Percentiles rank a stretch among this genome's conserved stretches.
Conservation (phyloP, 208 protist species). For the Wallacemonas sp. region DNA sequence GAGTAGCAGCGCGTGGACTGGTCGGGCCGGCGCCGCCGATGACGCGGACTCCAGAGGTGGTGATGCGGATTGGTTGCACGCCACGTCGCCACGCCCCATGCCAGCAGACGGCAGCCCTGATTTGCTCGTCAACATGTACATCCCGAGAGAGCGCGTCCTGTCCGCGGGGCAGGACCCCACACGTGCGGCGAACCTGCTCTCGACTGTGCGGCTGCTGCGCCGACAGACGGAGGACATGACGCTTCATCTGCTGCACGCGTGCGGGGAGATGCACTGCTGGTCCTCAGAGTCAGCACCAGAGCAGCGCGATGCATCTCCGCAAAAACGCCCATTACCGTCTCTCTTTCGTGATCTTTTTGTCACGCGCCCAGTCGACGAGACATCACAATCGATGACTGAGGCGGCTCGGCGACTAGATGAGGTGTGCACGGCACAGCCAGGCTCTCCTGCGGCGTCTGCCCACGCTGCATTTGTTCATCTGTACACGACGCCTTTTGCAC, state of each 20-base stretch:
- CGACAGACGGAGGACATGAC: slow-evolving; percentile 61
- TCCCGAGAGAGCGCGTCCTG: too few relatives aligned
- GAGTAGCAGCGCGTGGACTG: too few relatives aligned
- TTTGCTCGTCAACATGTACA: too few relatives aligned
- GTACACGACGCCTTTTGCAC: slow-evolving; percentile 17
- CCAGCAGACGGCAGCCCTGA: too few relatives aligned
- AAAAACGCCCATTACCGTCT: slow-evolving; percentile 5
- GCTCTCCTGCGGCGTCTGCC: neutral
- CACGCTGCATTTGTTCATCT: slow-evolving; percentile 1
- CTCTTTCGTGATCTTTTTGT: slow-evolving; percentile 46
- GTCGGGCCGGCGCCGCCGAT: too few relatives aligned
- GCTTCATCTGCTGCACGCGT: slow-evolving; percentile 44
- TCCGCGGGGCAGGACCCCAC: slow-evolving; percentile 21
- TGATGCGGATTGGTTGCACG: too few relatives aligned
- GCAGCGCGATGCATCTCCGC: neutral
- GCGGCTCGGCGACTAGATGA: too few relatives aligned
- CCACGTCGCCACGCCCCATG: too few relatives aligned
- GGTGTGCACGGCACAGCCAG: too few relatives aligned
- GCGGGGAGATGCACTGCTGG: slow-evolving; percentile 62
- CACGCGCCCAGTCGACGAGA: neutral
- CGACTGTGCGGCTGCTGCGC: slow-evolving; percentile 42
- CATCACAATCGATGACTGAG: neutral
- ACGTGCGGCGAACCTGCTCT: slow-evolving; percentile 37
- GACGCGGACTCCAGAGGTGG: too few relatives aligned
- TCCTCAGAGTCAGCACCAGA: neutral